Evolutionary conservation across 805 yeast genomes (phyloP).

Genomic region (Saturnispora sekii): DNA sequence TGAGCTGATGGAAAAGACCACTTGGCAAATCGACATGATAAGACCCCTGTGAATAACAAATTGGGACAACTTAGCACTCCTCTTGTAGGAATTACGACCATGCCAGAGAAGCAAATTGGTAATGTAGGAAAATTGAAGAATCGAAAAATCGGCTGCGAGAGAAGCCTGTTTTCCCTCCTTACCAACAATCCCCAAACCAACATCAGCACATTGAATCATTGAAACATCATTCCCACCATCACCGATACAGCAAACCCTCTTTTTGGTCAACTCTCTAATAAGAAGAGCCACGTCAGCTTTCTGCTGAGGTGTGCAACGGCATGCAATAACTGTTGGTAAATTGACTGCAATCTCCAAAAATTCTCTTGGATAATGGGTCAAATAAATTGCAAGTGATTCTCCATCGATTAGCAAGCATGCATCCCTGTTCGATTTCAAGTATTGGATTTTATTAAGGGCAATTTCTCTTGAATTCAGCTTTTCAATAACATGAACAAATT

Average conservation of each 20-base stretch:
- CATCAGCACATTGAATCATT: conserved; percentile 98
- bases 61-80: conserved; percentile 91
- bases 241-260: conserved; percentile 94
- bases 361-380: conserved; percentile 54
- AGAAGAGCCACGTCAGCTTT: conserved; percentile 88
- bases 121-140: conserved; percentile 82
- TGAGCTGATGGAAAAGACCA: conserved; percentile 80
- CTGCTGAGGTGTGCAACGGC: conserved; percentile 98
- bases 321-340: conserved; percentile 93
- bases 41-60: conserved; percentile 95
- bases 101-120: conserved; percentile 91
- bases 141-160: conserved; percentile 91
- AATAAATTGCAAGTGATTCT: conserved; percentile 66
- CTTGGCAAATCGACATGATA: conserved; percentile 89
- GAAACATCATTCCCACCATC: conserved; percentile 99
- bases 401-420: conserved; percentile 88
- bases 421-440: conserved; percentile 50
- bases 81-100: conserved; percentile 92
- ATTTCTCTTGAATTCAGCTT: conserved; percentile 38
- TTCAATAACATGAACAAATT: conserved; percentile 80
- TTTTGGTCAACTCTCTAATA: conserved; percentile 71
- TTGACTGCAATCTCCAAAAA: conserved; percentile 70
- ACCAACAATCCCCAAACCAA: conserved; percentile 98
- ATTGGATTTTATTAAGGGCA: conserved; percentile 72
- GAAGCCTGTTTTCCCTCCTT: conserved; percentile 98